Conservation (phyloP, 2,329 filamentous ascomycete genomes). For the Diaporthe amygdali region DNA sequence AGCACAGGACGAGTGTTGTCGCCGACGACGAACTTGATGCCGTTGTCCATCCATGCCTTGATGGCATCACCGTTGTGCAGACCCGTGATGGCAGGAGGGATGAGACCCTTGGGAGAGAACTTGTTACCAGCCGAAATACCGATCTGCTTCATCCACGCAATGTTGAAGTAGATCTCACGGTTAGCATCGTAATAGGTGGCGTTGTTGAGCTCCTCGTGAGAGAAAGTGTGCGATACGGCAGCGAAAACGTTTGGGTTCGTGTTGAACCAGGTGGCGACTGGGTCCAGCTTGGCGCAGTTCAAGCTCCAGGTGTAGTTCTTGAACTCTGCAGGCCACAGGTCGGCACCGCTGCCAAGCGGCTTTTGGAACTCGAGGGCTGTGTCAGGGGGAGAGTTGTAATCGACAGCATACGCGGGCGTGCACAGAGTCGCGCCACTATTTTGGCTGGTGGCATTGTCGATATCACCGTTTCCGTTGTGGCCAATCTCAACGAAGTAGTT, state of each 20-base stretch:
- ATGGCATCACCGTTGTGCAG: slow-evolving; percentile 69
- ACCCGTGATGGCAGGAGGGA: slow-evolving; percentile 68
- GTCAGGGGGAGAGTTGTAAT: slow-evolving; percentile 49
- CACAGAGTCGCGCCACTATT: slow-evolving; percentile 51
- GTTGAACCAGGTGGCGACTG: slow-evolving; percentile 59
- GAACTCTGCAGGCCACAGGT: slow-evolving; percentile 56
- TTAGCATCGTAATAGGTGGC: slow-evolving; percentile 61
- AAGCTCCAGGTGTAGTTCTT: slow-evolving; percentile 56
- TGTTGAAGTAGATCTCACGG: slow-evolving; percentile 66
- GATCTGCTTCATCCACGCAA: slow-evolving; percentile 60
- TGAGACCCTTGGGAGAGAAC: slow-evolving; percentile 60
- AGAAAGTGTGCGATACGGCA: slow-evolving; percentile 68
- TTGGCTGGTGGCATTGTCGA: slow-evolving; percentile 57
- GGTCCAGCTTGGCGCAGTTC: slow-evolving; percentile 54
- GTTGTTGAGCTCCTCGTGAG: slow-evolving; percentile 63
- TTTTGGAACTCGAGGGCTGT: slow-evolving; percentile 51
- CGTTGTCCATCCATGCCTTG: slow-evolving; percentile 62
- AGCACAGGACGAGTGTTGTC: slow-evolving; percentile 65
- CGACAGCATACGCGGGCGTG: slow-evolving; percentile 43
- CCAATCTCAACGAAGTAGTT: slow-evolving; percentile 58
- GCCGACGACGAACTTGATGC: slow-evolving; percentile 65
- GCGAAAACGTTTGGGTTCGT: slow-evolving; percentile 61
- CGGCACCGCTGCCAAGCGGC: slow-evolving; percentile 54
- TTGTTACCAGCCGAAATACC: slow-evolving; percentile 50
- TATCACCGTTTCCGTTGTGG: slow-evolving; percentile 53